Conservation (phyloP, 805 yeast species). For the Zygoascus biomembranicola region DNA sequence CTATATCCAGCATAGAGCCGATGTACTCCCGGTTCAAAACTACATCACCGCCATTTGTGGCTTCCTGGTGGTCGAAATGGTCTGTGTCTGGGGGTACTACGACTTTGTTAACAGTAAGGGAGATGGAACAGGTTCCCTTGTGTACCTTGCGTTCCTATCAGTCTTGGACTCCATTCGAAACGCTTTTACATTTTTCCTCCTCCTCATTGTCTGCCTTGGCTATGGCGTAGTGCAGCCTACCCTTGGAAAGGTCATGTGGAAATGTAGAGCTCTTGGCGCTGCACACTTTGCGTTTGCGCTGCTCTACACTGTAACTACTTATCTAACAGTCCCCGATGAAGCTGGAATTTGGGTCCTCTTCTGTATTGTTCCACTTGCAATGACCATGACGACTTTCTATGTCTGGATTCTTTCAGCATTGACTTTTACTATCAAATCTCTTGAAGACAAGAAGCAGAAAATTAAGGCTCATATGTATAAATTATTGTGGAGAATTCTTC, state of each 20-base stretch:
- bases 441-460: slow-evolving; percentile 80
- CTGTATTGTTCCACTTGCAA: slow-evolving; percentile 60
- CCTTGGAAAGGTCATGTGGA: slow-evolving; percentile 70
- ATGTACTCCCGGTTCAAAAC: slow-evolving; percentile 81
- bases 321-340: slow-evolving; percentile 40
- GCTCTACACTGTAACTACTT: slow-evolving; percentile 45
- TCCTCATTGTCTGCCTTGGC: slow-evolving; percentile 81
- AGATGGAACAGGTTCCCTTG: slow-evolving; percentile 46
- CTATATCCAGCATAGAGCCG: slow-evolving; percentile 76
- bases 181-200: slow-evolving; percentile 79
- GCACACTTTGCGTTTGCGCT: slow-evolving; percentile 49
- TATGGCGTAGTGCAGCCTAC: slow-evolving; percentile 91
- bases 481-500: slow-evolving; percentile 64
- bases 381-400: slow-evolving; percentile 66
- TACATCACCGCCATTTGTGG: slow-evolving; percentile 81
- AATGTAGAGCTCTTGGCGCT: slow-evolving; percentile 51
- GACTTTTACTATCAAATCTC: slow-evolving; percentile 60
- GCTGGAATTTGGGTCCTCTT: slow-evolving; percentile 45
- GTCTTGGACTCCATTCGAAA: slow-evolving; percentile 71
- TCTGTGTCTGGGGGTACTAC: slow-evolving; percentile 85
- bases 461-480: slow-evolving; percentile 86
- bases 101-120: slow-evolving; percentile 68
- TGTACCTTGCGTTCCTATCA: slow-evolving; percentile 71
- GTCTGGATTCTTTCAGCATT: slow-evolving; percentile 65
- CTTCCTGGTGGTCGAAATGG: slow-evolving; percentile 74